These are phyloP conservation scores for Globisporangium perplexum DNA, from an alignment of 352 stramenopile genomes.

Conservation along the genomic window DNA sequence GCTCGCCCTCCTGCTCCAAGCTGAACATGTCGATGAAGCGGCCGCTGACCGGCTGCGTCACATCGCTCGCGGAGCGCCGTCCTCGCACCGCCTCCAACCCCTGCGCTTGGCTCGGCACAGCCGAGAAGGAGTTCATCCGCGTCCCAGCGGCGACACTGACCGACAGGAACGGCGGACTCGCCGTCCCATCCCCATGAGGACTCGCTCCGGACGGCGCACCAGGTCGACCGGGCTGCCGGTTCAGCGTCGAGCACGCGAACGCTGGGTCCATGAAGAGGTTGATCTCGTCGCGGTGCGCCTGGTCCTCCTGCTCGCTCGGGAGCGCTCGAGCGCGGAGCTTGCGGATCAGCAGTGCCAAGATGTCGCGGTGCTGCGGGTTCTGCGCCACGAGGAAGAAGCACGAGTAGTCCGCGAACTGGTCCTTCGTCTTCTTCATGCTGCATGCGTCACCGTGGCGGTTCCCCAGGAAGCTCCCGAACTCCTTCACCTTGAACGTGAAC, in stretches of 20 bases:
- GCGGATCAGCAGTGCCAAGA: slow-evolving; percentile 63
- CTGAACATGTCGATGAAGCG: slow-evolving; percentile 17
- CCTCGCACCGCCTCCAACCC: not conserved
- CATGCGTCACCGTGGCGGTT: slow-evolving; percentile 53
- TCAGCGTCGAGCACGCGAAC: slow-evolving; percentile 19
- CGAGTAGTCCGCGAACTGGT: slow-evolving; percentile 39
- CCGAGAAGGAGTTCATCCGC: slow-evolving; percentile 4
- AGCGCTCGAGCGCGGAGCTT: slow-evolving; percentile 58
- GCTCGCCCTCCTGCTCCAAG: slow-evolving; percentile 1
- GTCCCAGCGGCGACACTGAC: not conserved
- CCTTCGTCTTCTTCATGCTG: slow-evolving; percentile 38
- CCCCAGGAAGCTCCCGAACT: slow-evolving; percentile 68
- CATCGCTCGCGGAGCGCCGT: slow-evolving; percentile 6
- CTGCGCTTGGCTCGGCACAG: not conserved
- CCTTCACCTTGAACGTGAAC: slow-evolving; percentile 74
- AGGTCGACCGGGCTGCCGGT: not conserved
- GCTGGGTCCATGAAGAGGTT: slow-evolving; percentile 72
- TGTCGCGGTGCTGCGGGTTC: slow-evolving; percentile 76
- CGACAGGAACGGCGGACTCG: not conserved
- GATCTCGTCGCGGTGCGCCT: slow-evolving; percentile 50
- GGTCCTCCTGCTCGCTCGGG: slow-evolving; percentile 40
- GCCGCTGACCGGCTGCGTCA: not conserved
- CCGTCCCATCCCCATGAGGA: not conserved
- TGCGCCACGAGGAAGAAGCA: slow-evolving; percentile 76
- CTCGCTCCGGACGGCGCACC: slow-evolving; percentile 5